Evolutionary conservation across 139 green algal genomes (phyloP), one percentile per base, ranked within the genome.

Genomic region (Picochlorum sp.): DNA sequence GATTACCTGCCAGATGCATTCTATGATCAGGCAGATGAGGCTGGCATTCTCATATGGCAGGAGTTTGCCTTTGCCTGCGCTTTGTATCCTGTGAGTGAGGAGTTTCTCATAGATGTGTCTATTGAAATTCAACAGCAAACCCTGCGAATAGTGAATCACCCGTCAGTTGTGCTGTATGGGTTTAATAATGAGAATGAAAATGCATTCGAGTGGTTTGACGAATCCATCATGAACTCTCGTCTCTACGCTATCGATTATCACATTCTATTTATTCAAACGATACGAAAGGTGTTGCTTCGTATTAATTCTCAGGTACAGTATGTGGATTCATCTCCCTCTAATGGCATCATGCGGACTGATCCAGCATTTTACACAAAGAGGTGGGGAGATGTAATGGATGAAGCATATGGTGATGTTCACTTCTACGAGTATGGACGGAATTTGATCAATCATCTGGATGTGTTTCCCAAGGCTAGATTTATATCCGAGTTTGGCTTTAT

Each of bases 41-140:
- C 69, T 18, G 87, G 87, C 1, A 45, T 94, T 37, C 64, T 94
- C 65, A 50, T 93, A 56, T 92, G 86, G 86, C 80, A 87, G 67
- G 85, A 92, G 75, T 63, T 71, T 10, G 80, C 78, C 66, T 82
- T 84, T 68, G 79, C 79, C 1, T 87, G 81, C 50, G 66, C 67
- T 18, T 49, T 73, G n/a, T 87, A 87, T 54, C 81, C 81, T 7
- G 9, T 57, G 5, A 49, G 79, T 41, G 4, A 37, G 2, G 28
- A 61, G 16, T 85, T 85, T 67, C 18, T 85, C 5, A 15, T 60
- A 1, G 52, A 83, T 55, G 73, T 83, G 14, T 30, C 57, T 10
- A 28, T 62, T 15, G 81, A 87, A 65, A 65, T 82, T 6, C 13
- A 15, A 2, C 62, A 88, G 30, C 78, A 85, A 51, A 70, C 79